Evolutionary conservation across 768 basidiomycete genomes (phyloP).

Genomic region (Ephemerocybe angulata): DNA sequence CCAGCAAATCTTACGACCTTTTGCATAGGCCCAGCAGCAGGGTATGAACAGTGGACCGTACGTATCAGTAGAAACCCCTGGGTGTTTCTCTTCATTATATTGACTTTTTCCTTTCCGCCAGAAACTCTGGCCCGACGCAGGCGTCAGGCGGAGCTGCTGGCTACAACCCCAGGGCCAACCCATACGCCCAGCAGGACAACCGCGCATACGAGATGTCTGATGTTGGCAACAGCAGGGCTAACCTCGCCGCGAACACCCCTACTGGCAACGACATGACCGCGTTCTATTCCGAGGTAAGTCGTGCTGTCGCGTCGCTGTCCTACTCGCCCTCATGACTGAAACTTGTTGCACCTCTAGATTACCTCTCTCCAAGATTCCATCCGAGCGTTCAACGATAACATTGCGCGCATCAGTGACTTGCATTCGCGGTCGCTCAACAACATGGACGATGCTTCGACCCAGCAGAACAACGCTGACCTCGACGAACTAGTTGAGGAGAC

Average conservation of each 20-base stretch:
- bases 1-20: slow-evolving; percentile 14
- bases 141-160: slow-evolving; percentile 50
- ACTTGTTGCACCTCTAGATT: slow-evolving; percentile 44
- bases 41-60: slow-evolving; percentile 50
- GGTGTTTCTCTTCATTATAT: neutral
- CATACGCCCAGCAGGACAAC: slow-evolving; percentile 66
- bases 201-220: slow-evolving; percentile 69
- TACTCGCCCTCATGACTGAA: neutral
- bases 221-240: slow-evolving; percentile 55
- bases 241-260: slow-evolving; percentile 34
- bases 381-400: slow-evolving; percentile 63
- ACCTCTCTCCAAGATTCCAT: slow-evolving; percentile 70
- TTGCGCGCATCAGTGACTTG: slow-evolving; percentile 63
- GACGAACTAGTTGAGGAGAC: slow-evolving; percentile 72
- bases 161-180: slow-evolving; percentile 51
- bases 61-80: slow-evolving; percentile 17
- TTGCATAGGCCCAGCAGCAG: slow-evolving; percentile 64
- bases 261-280: slow-evolving; percentile 56
- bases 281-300: slow-evolving; percentile 71
- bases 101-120: slow-evolving; percentile 16
- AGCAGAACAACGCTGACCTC: slow-evolving; percentile 58
- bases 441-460: slow-evolving; percentile 64
- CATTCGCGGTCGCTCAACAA: slow-evolving; percentile 75
- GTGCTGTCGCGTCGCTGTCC: neutral
- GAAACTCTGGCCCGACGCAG: slow-evolving; percentile 67